phyloP scores from a whole-genome alignment of 768 basidiomycete genomes.

The Trametes sanguinea region DNA sequence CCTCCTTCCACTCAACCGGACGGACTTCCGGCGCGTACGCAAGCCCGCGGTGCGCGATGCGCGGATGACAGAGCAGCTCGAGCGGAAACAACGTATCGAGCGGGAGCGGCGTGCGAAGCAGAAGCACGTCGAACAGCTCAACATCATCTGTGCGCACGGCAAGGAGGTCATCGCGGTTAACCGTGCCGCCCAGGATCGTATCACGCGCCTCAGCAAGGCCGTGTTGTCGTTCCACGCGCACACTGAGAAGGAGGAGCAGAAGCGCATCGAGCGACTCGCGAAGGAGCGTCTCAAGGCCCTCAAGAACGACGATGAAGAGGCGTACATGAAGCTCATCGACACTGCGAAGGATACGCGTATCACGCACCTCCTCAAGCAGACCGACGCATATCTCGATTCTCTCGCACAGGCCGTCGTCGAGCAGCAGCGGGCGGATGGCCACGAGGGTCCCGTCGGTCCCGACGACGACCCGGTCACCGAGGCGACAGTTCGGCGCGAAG shows the following conservation, averaged over 20 bases:
- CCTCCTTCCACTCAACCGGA: constrained; percentile 86
- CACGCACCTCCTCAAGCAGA: constrained; percentile 92
- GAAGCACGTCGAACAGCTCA: constrained; percentile 94
- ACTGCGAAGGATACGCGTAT: constrained; percentile 99
- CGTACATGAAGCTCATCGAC: constrained; percentile 99
- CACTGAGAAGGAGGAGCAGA: constrained; percentile 98
- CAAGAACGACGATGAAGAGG: constrained; percentile 98
- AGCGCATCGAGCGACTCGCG: constrained; percentile 90
- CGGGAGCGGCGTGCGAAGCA: constrained; percentile 94
- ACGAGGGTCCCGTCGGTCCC: constrained; percentile 42
- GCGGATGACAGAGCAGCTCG: constrained; percentile 83
- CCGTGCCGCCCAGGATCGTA: constrained; percentile 57
- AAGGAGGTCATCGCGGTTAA: constrained; percentile 70
- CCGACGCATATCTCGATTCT: constrained; percentile 92
- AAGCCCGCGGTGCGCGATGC: constrained; percentile 90
- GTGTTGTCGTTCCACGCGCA: constrained; percentile 83
- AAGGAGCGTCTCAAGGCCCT: constrained; percentile 98
- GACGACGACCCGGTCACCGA: constrained; percentile 81
- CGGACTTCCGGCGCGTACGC: constrained; percentile 84
- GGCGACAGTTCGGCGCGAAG: constrained; percentile 88
- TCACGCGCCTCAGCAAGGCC: constrained; percentile 64
- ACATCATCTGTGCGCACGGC: constrained; percentile 83
- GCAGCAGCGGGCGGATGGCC: constrained; percentile 75
- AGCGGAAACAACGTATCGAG: constrained; percentile 88
- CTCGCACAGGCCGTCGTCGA: constrained; percentile 91